These are phyloP conservation scores for Spathaspora gorwiae DNA, from an alignment of 805 yeast genomes.

Conservation along the genomic window DNA sequence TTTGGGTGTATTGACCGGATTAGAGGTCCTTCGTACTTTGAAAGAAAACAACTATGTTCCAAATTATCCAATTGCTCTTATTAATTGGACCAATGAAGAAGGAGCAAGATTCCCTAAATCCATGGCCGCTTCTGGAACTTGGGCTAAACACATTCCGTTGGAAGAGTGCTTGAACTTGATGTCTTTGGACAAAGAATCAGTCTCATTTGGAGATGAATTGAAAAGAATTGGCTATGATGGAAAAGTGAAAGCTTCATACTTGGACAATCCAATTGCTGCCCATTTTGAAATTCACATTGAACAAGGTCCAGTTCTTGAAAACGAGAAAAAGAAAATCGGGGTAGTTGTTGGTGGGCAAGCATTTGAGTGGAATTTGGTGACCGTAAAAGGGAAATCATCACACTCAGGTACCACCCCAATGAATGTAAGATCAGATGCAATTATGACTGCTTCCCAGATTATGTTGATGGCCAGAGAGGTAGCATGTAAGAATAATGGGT, in stretches of 20 bases:
- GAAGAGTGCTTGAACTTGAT: conserved; percentile 48
- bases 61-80: conserved; percentile 60
- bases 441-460: conserved; percentile 55
- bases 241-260: conserved; percentile 41
- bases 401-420: conserved; percentile 77
- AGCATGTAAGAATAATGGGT: conserved; percentile 48
- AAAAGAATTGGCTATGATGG: conserved; percentile 63
- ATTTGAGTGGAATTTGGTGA: conserved; percentile 55
- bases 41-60: conserved; percentile 56
- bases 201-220: conserved; percentile 51
- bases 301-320: conserved; percentile 70
- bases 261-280: conserved; percentile 53
- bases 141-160: conserved; percentile 50
- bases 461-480: conserved; percentile 52
- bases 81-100: conserved; percentile 75
- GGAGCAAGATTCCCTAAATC: conserved; percentile 74
- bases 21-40: conserved; percentile 63
- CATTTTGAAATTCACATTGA: conserved; percentile 76
- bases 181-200: conserved; percentile 48
- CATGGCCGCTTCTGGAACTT: conserved; percentile 62
- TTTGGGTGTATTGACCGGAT: conserved; percentile 61
- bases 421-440: conserved; percentile 55
- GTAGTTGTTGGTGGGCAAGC: conserved; percentile 66
- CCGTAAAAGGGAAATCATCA: conserved; percentile 58
- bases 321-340: conserved; percentile 53